Base-by-base conservation (phyloP, 1,284 basidiomycete species). In the Cerrena zonata region DNA sequence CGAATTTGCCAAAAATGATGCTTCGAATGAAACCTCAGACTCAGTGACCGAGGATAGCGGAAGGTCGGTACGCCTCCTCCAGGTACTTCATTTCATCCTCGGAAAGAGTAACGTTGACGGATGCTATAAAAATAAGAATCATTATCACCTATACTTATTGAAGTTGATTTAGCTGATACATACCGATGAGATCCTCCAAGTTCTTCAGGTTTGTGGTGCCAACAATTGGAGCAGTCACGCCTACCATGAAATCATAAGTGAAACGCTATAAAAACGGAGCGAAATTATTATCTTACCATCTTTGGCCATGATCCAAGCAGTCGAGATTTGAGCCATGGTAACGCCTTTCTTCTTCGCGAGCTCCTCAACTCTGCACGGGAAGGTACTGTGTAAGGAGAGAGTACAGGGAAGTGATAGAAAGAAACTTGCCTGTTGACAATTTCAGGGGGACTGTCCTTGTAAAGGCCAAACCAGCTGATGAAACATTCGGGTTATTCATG, bases 251-350 rank as follows among this genome's bases (percentile, higher is more conserved):
- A 10, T 7, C 7, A 41, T 41, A 18, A n/a, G 7, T 34, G 7
- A 15, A 34, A 15, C 7, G 7, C 30, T 34, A 15, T 15, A 45
- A 34, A 34, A 7, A 15, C 7, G 7, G 30, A 34, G 30, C 30
- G 15, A 15, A 15, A 34, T 7, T 7, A 34, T 15, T 7, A 34
- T 7, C 30, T 18, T 22, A 55, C 50, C 44, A 13, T 64, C 62
- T 49, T 66, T 65, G 18, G 58, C 45, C 5, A 73, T 48, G 15
- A 56, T 54, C 74, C 74, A 76, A 7, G 72, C 72, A 3, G 70
- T 50, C 5, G 69, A 65, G 23, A 75, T 60, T 51, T 75, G 71
- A 2, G 74, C 68, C 73, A 75, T 75, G 40, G 59, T 61, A 36
- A 70, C 52, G 7, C 66, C 66, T 39, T 60, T 58, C 56, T 69